A percentile compares a stretch with the other conserved stretches of the same genome.
Evolutionary conservation across 2,329 filamentous ascomycete genomes (phyloP).

Genomic region (Penicillium sp.): DNA sequence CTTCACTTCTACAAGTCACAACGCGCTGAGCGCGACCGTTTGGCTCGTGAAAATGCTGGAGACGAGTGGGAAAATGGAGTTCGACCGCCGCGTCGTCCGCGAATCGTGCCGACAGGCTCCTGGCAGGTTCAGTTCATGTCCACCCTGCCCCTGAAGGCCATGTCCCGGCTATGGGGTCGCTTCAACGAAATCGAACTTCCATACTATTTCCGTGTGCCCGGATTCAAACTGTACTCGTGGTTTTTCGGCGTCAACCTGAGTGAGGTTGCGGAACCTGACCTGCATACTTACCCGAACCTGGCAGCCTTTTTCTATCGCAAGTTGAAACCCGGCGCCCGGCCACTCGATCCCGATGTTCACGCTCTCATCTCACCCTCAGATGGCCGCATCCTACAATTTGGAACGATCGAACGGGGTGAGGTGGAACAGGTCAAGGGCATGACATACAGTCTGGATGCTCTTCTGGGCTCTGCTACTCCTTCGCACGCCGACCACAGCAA

Average conservation of each 20-base stretch:
- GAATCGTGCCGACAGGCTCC: constrained; percentile 77
- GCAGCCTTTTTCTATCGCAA: constrained; percentile 96
- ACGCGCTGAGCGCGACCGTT: constrained; percentile 47
- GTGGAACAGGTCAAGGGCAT: constrained; percentile 99
- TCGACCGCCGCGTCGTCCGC: constrained; percentile 53
- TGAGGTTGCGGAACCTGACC: constrained; percentile 83
- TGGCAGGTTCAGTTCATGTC: constrained; percentile 96
- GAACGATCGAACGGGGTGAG: constrained; percentile 85
- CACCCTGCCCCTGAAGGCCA: constrained; percentile 82
- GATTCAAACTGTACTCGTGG: constrained; percentile 87
- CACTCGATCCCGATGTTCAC: constrained; percentile 76
- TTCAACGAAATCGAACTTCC: constrained; percentile 90
- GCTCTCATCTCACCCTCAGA: constrained; percentile 86
- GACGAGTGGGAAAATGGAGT: constrained; percentile 36
- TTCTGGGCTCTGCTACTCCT: constrained; percentile 67
- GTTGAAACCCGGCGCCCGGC: constrained; percentile 82
- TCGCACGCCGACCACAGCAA: constrained; percentile 40
- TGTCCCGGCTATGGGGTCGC: constrained; percentile 83
- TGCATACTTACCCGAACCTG: constrained; percentile 87
- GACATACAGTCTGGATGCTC: constrained; percentile 92
- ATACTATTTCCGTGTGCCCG: constrained; percentile 81
- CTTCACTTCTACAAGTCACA: constrained; percentile 79
- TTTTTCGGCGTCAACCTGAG: constrained; percentile 87
- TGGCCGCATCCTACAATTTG: constrained; percentile 86
- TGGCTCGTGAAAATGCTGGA: constrained; percentile 47